Conservation (phyloP, 495 filamentous ascomycete genomes). For the Letharia lupina region DNA sequence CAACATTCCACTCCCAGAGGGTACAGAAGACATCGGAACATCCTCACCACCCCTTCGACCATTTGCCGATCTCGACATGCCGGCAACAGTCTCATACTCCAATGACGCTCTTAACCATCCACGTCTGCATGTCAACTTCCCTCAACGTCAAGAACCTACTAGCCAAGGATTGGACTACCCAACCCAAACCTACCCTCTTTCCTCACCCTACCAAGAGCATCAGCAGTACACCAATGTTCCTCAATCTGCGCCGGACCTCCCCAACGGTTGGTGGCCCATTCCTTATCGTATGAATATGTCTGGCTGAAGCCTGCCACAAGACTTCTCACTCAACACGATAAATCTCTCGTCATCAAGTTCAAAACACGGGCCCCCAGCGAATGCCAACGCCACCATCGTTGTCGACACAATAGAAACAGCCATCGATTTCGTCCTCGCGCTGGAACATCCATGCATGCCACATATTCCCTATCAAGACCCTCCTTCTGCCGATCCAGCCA, state of each 20-base stretch:
- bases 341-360: conserved; percentile 14
- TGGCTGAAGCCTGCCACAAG: conserved; percentile 19
- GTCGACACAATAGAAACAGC: conserved; percentile 23
- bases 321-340: conserved; percentile 19
- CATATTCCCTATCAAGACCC: conserved; percentile 24
- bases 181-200: conserved; percentile 10
- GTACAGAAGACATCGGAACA: conserved; percentile 6
- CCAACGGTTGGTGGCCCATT: conserved; percentile 22
- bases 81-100: conserved; percentile 23
- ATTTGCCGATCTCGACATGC: conserved; percentile 11
- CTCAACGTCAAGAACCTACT: conserved; percentile 7
- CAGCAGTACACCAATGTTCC: conserved; percentile 8
- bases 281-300: conserved; percentile 13
- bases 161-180: conserved; percentile 9
- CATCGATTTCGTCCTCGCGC: conserved; percentile 26
- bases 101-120: conserved; percentile 22
- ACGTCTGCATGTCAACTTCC: conserved; percentile 24
- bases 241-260: conserved; percentile 19
- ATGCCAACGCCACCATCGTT: neutral
- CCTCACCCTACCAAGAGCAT: conserved; percentile 13
- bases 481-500: conserved; percentile 18
- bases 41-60: neutral
- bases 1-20: conserved; percentile 22
- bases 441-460: conserved; percentile 28
- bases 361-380: neutral